Evolutionary conservation across 2,329 filamentous ascomycete species (phyloP).

Genomic region (Albophoma yamanashiensis): DNA sequence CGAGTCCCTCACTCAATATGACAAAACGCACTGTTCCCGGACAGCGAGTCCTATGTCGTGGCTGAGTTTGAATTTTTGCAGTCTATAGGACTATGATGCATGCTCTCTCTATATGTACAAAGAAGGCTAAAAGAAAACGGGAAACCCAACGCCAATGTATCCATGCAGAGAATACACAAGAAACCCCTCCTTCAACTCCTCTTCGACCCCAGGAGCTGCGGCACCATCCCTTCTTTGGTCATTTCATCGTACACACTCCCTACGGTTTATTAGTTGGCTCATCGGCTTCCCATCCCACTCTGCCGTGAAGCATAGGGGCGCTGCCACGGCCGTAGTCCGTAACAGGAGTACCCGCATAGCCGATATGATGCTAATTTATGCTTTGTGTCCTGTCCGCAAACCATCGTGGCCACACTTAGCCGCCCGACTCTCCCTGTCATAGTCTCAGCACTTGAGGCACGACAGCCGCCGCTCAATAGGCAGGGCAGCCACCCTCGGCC

Average conservation of each 20-base stretch:
- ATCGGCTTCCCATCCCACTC: neutral
- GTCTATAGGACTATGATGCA: neutral
- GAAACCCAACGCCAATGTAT: neutral
- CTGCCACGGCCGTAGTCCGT: neutral
- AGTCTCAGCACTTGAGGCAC: neutral
- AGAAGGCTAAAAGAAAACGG: neutral
- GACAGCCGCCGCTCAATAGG: slow-evolving; percentile 26
- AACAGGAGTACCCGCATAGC: neutral
- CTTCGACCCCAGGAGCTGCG: neutral
- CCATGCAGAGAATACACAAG: neutral
- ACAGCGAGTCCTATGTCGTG: neutral
- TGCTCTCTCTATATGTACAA: neutral
- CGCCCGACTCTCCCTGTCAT: neutral
- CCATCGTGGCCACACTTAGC: neutral
- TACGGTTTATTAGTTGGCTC: neutral
- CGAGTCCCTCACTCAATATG: neutral
- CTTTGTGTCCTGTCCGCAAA: too few species aligned
- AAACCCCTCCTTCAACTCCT: neutral
- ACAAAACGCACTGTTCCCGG: neutral
- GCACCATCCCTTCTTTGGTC: neutral
- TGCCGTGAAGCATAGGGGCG: neutral
- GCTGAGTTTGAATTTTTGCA: neutral
- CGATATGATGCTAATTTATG: neutral
- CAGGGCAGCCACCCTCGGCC: slow-evolving; percentile 48
- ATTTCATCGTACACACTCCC: neutral